Evolutionary conservation across 139 green algal genomes (phyloP).

Genomic region (Coelastrella sp.): DNA sequence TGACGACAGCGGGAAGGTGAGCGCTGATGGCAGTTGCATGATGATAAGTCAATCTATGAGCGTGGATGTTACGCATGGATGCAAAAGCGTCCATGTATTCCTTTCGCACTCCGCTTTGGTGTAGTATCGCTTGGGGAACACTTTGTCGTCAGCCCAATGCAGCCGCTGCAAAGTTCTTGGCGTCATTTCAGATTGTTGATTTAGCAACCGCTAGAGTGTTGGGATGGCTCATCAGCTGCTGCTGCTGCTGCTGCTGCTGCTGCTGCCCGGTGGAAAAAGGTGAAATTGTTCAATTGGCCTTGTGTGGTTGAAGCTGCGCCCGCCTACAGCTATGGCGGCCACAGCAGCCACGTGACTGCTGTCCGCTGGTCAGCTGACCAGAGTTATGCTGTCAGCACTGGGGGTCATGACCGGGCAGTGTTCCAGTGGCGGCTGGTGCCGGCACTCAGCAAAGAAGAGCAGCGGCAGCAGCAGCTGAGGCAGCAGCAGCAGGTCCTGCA

Average conservation of each 20-base stretch:
- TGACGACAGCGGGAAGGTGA: conserved; percentile 36
- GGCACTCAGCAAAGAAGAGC: conserved; percentile 15
- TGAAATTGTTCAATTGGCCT: conserved; percentile 64
- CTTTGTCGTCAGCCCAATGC: no score
- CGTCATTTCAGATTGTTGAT: no score
- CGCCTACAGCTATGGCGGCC: conserved; percentile 51
- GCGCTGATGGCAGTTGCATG: no score
- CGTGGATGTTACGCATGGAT: no score
- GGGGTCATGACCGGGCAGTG: conserved; percentile 53
- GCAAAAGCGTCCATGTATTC: no score
- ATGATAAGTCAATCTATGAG: no score
- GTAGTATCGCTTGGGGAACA: no score
- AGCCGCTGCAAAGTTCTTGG: no score
- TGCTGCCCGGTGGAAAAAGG: not conserved
- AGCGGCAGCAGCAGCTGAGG: not conserved
- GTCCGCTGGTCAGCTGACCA: conserved; percentile 52
- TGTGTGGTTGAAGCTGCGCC: conserved; percentile 60
- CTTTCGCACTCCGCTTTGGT: no score
- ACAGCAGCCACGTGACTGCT: conserved; percentile 63
- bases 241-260: not conserved
- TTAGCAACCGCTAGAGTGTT: no score
- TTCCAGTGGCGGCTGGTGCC: conserved; percentile 51
- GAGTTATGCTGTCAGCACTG: conserved; percentile 50
- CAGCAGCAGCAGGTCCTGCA: conserved; percentile 22
- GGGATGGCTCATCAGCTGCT: no score